Base-by-base conservation (phyloP, 2,329 filamentous ascomycete species). In the Colletotrichum truncatum region DNA sequence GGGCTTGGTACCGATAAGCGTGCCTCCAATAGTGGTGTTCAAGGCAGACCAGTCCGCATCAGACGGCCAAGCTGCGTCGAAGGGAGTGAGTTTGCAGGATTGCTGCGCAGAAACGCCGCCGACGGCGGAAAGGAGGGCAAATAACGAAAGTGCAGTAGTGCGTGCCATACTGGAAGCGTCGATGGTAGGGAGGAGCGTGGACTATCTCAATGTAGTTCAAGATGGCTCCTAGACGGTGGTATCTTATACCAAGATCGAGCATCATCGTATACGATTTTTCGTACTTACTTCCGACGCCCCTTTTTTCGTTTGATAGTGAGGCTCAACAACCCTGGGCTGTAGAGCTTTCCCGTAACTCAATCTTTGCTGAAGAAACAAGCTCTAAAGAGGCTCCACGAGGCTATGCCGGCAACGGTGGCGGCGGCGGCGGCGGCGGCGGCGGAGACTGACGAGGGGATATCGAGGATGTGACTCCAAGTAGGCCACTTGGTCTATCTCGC, bases 1-100 rank as follows among this genome's bases (percentile, higher is more conserved):
- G 0, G 85, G 84, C 1, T 78, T 70, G 0, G 79, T 83, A 4
- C 76, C 74, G 23, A 86, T 73, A 28, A 86, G 73, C 16, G 71
- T 73, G 1, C 84, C 84, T 9, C 73, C 72, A 6, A 86, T 70
- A 5, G 82, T 79, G 14, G 70, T 43, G 63, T 86, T 86, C 60
- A 86, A 77, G 1, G 61, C 48, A 10, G 71, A 65, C 83, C 83
- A 86, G 7, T 56, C 54, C 6, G 39, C 36, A 45, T 68, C 12
- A 54, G 58, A 21, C 23, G 64, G 53, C 66, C 70, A 53, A 10
- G 62, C 56, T 7, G 41, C 26, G 11, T 65, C 56, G 14, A 23
- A 10, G 2, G 62, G 56, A 4, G 49, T 60, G 21, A 43, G 11
- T 48, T 62, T 65, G 41, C 56, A 65, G 16, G 36, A 51, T 25